These are phyloP conservation scores for Colletotrichum sojae DNA, from an alignment of 2,329 filamentous ascomycete species.

Conservation along the genomic window DNA sequence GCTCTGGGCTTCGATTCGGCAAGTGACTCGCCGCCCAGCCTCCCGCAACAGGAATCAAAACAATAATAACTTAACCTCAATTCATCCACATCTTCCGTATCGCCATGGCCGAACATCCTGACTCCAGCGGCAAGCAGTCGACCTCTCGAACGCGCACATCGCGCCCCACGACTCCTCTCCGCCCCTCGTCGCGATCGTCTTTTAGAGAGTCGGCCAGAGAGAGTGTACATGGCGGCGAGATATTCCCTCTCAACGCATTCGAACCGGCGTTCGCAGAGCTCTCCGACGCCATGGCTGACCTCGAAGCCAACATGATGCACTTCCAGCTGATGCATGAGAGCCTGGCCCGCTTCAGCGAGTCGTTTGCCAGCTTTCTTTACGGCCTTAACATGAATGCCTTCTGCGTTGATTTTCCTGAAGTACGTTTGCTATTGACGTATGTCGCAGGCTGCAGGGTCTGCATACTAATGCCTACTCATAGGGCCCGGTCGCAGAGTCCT, in stretches of 20 bases:
- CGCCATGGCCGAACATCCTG: slow-evolving; percentile 44
- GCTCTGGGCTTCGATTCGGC: too few relatives aligned
- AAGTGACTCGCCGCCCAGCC: too few relatives aligned
- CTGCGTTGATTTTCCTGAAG: slow-evolving; percentile 97
- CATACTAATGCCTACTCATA: slow-evolving; percentile 51
- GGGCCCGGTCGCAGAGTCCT: slow-evolving; percentile 89
- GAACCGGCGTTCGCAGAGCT: slow-evolving; percentile 95
- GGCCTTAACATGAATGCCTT: slow-evolving; percentile 99
- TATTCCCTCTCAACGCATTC: slow-evolving; percentile 82
- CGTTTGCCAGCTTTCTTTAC: slow-evolving; percentile 95
- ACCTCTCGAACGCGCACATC: slow-evolving; percentile 76
- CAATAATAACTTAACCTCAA: too few relatives aligned
- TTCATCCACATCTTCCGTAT: not conserved
- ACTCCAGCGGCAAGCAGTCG: slow-evolving; percentile 58
- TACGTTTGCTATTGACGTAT: slow-evolving; percentile 52
- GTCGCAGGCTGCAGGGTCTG: slow-evolving; percentile 8
- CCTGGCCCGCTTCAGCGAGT: slow-evolving; percentile 92
- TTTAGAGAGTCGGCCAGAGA: slow-evolving; percentile 82
- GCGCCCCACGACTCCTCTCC: slow-evolving; percentile 91
- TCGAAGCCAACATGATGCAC: slow-evolving; percentile 98
- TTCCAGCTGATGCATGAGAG: slow-evolving; percentile 98
- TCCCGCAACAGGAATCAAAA: too few relatives aligned
- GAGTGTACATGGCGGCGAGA: slow-evolving; percentile 60
- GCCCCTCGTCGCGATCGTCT: slow-evolving; percentile 90
- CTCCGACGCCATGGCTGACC: slow-evolving; percentile 92